phyloP scores from a whole-genome alignment of 164 flowering plant genomes.

The Vitis rupestris region DNA sequence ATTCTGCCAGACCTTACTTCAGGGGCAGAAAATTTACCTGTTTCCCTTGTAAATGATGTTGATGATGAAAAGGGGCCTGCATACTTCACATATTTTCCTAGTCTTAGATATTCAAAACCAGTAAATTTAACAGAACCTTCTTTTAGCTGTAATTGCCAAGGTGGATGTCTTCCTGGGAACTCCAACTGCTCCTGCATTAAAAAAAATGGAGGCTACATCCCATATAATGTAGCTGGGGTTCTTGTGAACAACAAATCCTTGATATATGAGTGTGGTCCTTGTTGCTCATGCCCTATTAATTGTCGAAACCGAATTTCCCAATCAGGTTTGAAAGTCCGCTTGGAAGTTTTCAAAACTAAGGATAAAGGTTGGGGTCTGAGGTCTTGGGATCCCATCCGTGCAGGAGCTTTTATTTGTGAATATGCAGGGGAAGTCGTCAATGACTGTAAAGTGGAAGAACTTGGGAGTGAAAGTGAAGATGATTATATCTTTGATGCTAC shows the following conservation, averaged over 20 bases:
- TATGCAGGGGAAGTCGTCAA: constrained; percentile 38
- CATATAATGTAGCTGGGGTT: constrained; percentile 37
- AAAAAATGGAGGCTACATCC: constrained; percentile 37
- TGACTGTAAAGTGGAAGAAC: background rate
- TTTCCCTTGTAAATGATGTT: constrained; percentile 52
- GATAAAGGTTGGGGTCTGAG: constrained; percentile 39
- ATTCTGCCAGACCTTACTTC: constrained; percentile 49
- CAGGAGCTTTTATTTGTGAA: constrained; percentile 36
- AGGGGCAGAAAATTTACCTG: constrained; percentile 45
- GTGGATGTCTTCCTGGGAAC: constrained; percentile 36
- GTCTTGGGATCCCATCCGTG: constrained; percentile 42
- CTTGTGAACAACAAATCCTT: constrained; percentile 24
- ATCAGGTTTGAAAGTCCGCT: constrained; percentile 20
- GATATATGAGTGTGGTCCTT: constrained; percentile 40
- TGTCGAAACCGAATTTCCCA: constrained; percentile 32
- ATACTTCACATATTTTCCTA: constrained; percentile 38
- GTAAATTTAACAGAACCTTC: constrained; percentile 19
- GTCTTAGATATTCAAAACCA: constrained; percentile 23
- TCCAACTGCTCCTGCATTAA: constrained; percentile 34
- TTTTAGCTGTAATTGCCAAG: constrained; percentile 32
- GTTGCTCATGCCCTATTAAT: constrained; percentile 32
- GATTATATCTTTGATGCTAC: constrained; percentile 29
- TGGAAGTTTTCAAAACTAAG: constrained; percentile 37
- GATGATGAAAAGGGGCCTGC: constrained; percentile 52
- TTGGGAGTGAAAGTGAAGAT: constrained; percentile 17